Percentiles rank a stretch among this genome's conserved stretches.
Conservation (phyloP, 1,284 basidiomycete species). For the Ustilago hordei region DNA sequence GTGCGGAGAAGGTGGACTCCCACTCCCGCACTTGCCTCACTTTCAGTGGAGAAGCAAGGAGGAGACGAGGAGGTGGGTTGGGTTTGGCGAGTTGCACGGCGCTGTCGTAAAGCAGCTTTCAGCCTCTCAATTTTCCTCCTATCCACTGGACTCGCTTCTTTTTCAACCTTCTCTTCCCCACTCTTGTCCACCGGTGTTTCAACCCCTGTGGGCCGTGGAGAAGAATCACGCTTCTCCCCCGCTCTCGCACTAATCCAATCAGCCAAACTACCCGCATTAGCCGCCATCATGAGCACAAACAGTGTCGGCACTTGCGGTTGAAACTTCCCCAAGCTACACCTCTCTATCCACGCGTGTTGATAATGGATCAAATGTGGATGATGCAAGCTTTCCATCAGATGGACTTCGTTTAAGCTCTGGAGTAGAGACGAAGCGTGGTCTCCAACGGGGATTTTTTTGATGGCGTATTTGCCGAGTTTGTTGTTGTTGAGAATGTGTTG, state of each 20-base stretch:
- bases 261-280: constrained; percentile 66
- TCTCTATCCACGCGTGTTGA: constrained; percentile 93
- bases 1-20: constrained; percentile 62
- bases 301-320: constrained; percentile 63
- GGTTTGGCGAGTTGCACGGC: constrained; percentile 24
- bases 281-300: constrained; percentile 67
- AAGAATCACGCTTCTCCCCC: constrained; percentile 18
- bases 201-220: neutral
- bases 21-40: neutral
- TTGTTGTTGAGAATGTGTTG: constrained; percentile 85
- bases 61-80: neutral
- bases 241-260: constrained; percentile 62
- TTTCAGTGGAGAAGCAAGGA: neutral
- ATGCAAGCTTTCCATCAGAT: constrained; percentile 83
- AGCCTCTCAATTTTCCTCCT: constrained; percentile 40
- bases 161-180: neutral
- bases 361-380: constrained; percentile 94
- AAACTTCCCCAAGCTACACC: constrained; percentile 52
- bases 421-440: constrained; percentile 70
- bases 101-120: constrained; percentile 51
- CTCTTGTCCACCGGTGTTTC: neutral
- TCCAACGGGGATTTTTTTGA: constrained; percentile 95
- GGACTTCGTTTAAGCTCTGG: constrained; percentile 73
- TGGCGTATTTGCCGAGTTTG: constrained; percentile 78
- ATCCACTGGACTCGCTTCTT: constrained; percentile 6